Percentiles rank a stretch among this genome's conserved stretches.
phyloP scores from a whole-genome alignment of 2,329 filamentous ascomycete species.

The Trichoderma arundinaceum region DNA sequence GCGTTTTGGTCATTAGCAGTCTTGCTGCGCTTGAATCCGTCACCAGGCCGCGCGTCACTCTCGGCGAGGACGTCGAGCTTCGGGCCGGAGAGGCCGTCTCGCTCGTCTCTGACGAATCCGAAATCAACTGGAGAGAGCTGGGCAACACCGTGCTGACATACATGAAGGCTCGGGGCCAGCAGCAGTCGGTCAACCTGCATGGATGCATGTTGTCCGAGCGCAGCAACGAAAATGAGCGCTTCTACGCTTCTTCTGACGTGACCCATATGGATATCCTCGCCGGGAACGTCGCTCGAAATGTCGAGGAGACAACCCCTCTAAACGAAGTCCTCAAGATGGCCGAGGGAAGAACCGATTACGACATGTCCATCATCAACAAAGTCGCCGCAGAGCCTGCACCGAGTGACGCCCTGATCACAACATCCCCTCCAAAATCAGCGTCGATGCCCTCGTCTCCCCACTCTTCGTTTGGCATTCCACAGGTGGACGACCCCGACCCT shows the following conservation, averaged over 20 bases:
- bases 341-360: conserved; percentile 79
- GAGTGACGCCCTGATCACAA: conserved; percentile 69
- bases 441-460: conserved; percentile 47
- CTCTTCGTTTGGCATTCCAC: conserved; percentile 76
- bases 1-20: conserved; percentile 90
- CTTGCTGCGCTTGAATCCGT: conserved; percentile 83
- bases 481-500: conserved; percentile 83
- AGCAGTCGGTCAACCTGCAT: conserved; percentile 60
- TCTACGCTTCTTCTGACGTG: conserved; percentile 56
- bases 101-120: conserved; percentile 57
- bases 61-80: conserved; percentile 81
- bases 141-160: conserved; percentile 63
- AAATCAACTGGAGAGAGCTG: conserved; percentile 58
- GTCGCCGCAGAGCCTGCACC: conserved; percentile 72
- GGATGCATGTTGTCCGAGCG: conserved; percentile 64
- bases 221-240: conserved; percentile 64
- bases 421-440: conserved; percentile 40
- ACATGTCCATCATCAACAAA: conserved; percentile 68
- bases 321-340: conserved; percentile 87
- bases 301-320: conserved; percentile 63
- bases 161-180: conserved; percentile 62
- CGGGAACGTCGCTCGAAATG: conserved; percentile 60
- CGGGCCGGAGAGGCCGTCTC: conserved; percentile 74
- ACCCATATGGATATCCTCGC: conserved; percentile 63
- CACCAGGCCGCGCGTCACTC: conserved; percentile 75